phyloP scores from a whole-genome alignment of 495 filamentous ascomycete species.

The Terfezia claveryi region DNA sequence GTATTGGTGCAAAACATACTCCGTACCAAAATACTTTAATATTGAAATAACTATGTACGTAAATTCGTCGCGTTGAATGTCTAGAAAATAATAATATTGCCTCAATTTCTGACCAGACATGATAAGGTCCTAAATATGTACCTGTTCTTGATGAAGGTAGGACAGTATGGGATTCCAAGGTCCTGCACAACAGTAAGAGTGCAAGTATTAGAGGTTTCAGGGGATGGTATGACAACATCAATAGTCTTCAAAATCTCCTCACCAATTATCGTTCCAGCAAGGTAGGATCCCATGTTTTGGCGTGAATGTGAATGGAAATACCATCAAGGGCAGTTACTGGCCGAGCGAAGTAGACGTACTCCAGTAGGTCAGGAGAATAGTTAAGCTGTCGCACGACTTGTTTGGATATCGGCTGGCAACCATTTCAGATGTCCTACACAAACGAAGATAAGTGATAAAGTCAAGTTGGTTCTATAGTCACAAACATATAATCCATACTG shows the following conservation, averaged over 20 bases:
- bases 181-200: conserved; percentile 60
- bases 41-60: no score
- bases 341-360: conserved; percentile 69
- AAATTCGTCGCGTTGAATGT: no score
- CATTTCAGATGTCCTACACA: conserved; percentile 50
- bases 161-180: conserved; percentile 59
- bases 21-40: no score
- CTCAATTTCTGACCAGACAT: conserved; percentile 73
- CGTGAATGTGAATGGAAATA: conserved; percentile 73
- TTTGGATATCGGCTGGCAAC: conserved; percentile 46
- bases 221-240: conserved; percentile 78
- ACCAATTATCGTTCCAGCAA: conserved; percentile 65
- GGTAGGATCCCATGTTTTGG: conserved; percentile 76
- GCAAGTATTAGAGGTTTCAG: conserved; percentile 67
- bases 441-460: conserved; percentile 29
- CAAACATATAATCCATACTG: conserved; percentile 84
- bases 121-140: conserved; percentile 96
- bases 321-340: conserved; percentile 84
- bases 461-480: conserved; percentile 75
- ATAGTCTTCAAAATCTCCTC: conserved; percentile 59
- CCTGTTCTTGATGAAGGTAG: conserved; percentile 81
- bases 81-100: no score
- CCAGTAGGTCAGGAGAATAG: conserved; percentile 88
- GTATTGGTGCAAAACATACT: no score
- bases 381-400: conserved; percentile 49